phyloP scores from a whole-genome alignment of 257 asterid species.

The Scutellaria minor region DNA sequence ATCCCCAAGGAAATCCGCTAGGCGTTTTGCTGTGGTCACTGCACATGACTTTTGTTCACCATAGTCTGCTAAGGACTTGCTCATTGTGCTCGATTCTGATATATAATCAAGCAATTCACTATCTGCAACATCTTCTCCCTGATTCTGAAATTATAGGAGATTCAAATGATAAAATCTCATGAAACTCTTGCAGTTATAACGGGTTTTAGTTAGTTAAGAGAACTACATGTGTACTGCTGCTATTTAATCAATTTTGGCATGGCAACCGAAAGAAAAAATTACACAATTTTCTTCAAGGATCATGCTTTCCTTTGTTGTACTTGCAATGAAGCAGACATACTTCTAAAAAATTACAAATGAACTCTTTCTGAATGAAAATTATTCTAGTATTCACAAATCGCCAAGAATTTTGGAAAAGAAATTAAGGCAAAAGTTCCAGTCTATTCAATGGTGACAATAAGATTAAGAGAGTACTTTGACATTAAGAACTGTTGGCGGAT shows the following conservation, averaged over 20 bases:
- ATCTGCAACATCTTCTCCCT: constrained; percentile 94
- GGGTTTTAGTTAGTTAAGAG: constrained; percentile 15
- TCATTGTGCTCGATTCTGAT: constrained; percentile 98
- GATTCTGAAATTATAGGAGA: constrained; percentile 63
- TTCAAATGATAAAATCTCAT: constrained; percentile 28
- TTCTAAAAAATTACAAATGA: background rate
- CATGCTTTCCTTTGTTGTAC: constrained; percentile 19
- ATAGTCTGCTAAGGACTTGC: constrained; percentile 90
- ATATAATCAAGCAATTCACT: constrained; percentile 92
- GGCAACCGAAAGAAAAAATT: constrained; percentile 12
- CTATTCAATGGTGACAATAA: constrained; percentile 19
- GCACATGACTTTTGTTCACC: constrained; percentile 98
- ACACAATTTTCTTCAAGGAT: constrained; percentile 21
- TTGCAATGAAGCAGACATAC: constrained; percentile 7
- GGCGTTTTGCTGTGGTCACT: constrained; percentile 95
- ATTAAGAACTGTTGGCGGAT: background rate
- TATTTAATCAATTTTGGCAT: constrained; percentile 5
- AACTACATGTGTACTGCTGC: constrained; percentile 12
- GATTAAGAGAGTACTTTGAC: constrained; percentile 26
- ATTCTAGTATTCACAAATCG: background rate
- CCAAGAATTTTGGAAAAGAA: background rate
- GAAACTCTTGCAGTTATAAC: constrained; percentile 15
- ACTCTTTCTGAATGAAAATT: background rate
- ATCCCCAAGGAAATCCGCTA: constrained; percentile 96
- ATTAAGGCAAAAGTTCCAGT: constrained; percentile 29